Evolutionary conservation across 208 protist genomes (phyloP), one percentile per base, ranked within the genome.

Genomic region (Wallacemonas sp.): DNA sequence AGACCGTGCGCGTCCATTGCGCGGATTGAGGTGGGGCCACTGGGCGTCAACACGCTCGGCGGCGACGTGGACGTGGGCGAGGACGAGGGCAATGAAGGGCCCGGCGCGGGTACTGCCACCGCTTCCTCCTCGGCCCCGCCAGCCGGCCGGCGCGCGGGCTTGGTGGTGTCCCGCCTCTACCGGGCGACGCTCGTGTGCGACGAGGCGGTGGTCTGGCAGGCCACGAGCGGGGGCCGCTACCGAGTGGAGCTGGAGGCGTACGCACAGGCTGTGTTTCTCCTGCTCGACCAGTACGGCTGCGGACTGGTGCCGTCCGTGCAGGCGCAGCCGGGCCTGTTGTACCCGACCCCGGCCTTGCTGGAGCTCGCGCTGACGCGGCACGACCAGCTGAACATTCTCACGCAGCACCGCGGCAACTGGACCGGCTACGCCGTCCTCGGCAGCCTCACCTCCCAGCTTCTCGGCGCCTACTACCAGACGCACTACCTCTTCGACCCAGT

Each of bases 381-480:
- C 72, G 84, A 94, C 68, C 49, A 70, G 26, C 89, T 89, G 41
- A 77, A 83, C 36, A 66, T 92, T 31, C 65, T 84, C 50, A 48
- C 78, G n/a, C 72, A 89, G 31, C 87, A 94, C 75, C 81, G 65
- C 23, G 91, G 91, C 20, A 92, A 93, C 62, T 84, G 86, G 74
- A 96, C 83, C 65, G 86, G 76, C 48, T 96, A 93, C 68, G 87
- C 87, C 16, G 25, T 96, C 23, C 79, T 96, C 1, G 91, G 91
- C 59, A 91, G 87, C 32, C 71, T 94, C 28, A 93, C 87, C 12
- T 80, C 75, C 45, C 82, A 88, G 57, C 80, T 92, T 23, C 66
- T 96, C 38, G 91, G 91, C 1, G 74, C 72, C 68, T 85, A 78
- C 39, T 96, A 89, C 74, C 70, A 82, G 49, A 93, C 91, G 12